Conservation (phyloP, 768 basidiomycete species). For the Panus rudis region DNA sequence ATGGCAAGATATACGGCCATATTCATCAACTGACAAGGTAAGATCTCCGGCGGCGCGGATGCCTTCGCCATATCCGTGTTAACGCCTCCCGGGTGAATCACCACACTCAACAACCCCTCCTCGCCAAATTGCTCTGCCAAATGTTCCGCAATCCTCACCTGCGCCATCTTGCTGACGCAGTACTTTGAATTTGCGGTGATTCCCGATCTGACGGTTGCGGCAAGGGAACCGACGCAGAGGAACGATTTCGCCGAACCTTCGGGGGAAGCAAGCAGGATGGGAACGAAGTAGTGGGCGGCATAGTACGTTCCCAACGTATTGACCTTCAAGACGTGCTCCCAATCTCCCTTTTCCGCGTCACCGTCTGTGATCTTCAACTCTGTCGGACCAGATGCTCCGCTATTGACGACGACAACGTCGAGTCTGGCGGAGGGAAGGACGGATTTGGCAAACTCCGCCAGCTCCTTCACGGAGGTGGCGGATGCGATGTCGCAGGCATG, state of each 20-base stretch:
- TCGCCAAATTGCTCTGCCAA: conserved; percentile 3
- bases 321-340: conserved; percentile 4
- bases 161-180: conserved; percentile 3
- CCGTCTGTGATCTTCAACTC: no score
- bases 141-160: conserved; percentile 4
- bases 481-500: neutral
- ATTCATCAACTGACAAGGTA: no score
- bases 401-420: conserved; percentile 2
- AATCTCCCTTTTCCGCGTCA: no score
- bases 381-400: neutral
- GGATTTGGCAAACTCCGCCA: neutral
- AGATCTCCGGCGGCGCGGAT: neutral
- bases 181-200: no score
- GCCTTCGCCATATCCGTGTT: conserved; percentile 10
- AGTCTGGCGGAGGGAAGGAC: neutral
- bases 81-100: conserved; percentile 9
- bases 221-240: no score
- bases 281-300: conserved; percentile 6
- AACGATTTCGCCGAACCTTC: no score
- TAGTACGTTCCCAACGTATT: conserved; percentile 9
- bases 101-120: conserved; percentile 3
- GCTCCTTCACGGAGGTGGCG: neutral
- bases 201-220: no score
- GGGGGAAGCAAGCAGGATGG: no score
- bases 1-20: no score